Evolutionary conservation across 1,284 basidiomycete species (phyloP).

Genomic region (Cryptococcus sp.): DNA sequence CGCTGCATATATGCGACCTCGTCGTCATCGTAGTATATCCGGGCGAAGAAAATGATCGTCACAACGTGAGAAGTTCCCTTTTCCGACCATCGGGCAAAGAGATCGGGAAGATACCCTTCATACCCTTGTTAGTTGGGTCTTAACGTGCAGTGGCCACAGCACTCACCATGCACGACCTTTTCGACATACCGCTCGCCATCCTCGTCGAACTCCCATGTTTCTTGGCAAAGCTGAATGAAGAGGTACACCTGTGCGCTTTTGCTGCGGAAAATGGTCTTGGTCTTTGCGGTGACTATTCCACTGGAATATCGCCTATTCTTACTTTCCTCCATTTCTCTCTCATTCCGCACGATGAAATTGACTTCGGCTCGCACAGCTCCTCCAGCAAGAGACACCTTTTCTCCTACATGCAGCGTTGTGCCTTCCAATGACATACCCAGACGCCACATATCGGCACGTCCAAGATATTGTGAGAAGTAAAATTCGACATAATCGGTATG

Average conservation of each 20-base stretch:
- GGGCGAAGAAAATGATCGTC: slow-evolving; percentile 90
- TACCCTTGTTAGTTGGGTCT: neutral
- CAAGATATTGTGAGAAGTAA: slow-evolving; percentile 88
- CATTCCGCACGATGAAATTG: slow-evolving; percentile 61
- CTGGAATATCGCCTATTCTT: slow-evolving; percentile 62
- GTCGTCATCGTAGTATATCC: slow-evolving; percentile 84
- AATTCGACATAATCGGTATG: slow-evolving; percentile 82
- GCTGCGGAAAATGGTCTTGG: slow-evolving; percentile 86
- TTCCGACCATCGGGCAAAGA: slow-evolving; percentile 80
- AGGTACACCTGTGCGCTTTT: slow-evolving; percentile 82
- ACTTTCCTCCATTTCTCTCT: slow-evolving; percentile 24
- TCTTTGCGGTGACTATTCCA: slow-evolving; percentile 76
- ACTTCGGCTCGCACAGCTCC: slow-evolving; percentile 78
- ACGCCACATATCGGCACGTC: slow-evolving; percentile 91
- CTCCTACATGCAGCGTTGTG: slow-evolving; percentile 62
- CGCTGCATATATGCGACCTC: slow-evolving; percentile 67
- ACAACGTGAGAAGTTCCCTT: slow-evolving; percentile 88
- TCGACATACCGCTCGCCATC: slow-evolving; percentile 96
- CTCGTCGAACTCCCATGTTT: slow-evolving; percentile 96
- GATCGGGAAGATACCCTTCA: slow-evolving; percentile 70
- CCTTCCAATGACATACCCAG: slow-evolving; percentile 67
- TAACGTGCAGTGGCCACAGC: neutral
- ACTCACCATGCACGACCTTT: slow-evolving; percentile 78
- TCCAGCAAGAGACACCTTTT: slow-evolving; percentile 54
- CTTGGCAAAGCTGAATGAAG: slow-evolving; percentile 92